Base-by-base conservation (phyloP, 192 early-diverging fungal genomes). In the Anaeromyces robustus region DNA sequence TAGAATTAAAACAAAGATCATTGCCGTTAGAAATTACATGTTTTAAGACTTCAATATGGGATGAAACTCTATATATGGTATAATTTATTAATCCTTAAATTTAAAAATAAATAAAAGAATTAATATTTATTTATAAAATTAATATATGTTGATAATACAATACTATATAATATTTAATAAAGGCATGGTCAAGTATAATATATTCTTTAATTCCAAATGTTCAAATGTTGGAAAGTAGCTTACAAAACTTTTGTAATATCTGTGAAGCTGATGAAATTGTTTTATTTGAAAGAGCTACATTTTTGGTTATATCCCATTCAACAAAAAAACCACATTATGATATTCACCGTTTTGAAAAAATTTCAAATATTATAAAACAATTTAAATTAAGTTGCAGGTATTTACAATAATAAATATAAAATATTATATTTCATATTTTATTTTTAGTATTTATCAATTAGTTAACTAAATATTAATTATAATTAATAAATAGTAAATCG, bases 181-280 rank as follows among this genome's bases (percentile, higher is more conserved):
- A 93, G 88, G 97, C 96, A 7, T 99, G 97, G 97, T 98, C 97
- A 41, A 90, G 94, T 59, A 99, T 99, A 77, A 96, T 99, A 5
- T 94, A 97, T 84, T 93, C 92, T 28, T 89, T 99, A 81, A 96
- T 99, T 29, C 97, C 97, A 29, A 98, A 98, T 81, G 95, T 98
- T 43, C 87, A 88, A 31, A 82, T 86, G 6, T 88, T 99, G 30
- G 94, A 97, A 86, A 83, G 84, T 12, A 91, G 96, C 79, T 86
- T 99, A 79, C 84, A 90, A 78, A 90, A 89, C 52, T 98, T 99
- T 82, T 90, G 93, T 81, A 81, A 82, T 30, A 88, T 95, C 82
- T 94, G 95, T 80, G 97, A 98, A 78, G 96, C 96, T 1, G 90
- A 95, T 77, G 96, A 99, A 84, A 94, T 99, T 30, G 94, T 97